These are phyloP conservation scores for Aspergillus aculeatinus DNA, from an alignment of 2,329 filamentous ascomycete genomes.

Conservation along the genomic window DNA sequence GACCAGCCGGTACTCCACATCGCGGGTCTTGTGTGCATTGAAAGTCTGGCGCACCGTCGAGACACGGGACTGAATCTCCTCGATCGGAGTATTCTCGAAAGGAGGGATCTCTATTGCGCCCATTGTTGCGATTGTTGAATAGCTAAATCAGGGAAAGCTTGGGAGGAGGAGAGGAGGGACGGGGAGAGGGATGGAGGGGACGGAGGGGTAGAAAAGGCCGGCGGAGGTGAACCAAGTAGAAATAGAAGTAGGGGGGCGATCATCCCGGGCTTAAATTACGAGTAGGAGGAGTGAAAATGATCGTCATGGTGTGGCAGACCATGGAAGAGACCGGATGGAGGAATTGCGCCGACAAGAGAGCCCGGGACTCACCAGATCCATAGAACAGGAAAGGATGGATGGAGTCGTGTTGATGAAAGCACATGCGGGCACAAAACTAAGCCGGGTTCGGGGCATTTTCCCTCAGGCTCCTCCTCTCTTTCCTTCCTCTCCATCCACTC, in stretches of 20 bases:
- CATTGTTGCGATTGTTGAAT: constrained; percentile 27
- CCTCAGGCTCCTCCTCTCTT: background rate
- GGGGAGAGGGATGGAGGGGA: too few relatives aligned
- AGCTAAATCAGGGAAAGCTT: background rate
- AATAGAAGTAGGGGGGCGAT: background rate
- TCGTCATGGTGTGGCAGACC: background rate
- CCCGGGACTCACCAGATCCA: too few relatives aligned
- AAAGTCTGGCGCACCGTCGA: constrained; percentile 67
- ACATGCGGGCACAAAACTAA: background rate
- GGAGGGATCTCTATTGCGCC: constrained; percentile 35
- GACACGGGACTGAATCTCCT: constrained; percentile 63
- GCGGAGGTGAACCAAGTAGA: too few relatives aligned
- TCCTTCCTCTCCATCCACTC: too few relatives aligned
- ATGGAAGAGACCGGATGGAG: background rate
- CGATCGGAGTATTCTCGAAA: constrained; percentile 63
- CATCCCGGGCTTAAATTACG: background rate
- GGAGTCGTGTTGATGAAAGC: background rate
- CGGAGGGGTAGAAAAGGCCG: too few relatives aligned
- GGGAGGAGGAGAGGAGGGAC: background rate
- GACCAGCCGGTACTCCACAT: constrained; percentile 74
- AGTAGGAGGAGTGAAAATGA: background rate
- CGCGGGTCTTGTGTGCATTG: constrained; percentile 75
- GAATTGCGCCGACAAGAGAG: background rate
- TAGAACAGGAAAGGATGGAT: too few relatives aligned
- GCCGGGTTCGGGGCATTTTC: background rate